Evolutionary conservation across 2,329 filamentous ascomycete species (phyloP), one percentile per base, ranked within the genome.

Genomic region (Penicillium decumbens): DNA sequence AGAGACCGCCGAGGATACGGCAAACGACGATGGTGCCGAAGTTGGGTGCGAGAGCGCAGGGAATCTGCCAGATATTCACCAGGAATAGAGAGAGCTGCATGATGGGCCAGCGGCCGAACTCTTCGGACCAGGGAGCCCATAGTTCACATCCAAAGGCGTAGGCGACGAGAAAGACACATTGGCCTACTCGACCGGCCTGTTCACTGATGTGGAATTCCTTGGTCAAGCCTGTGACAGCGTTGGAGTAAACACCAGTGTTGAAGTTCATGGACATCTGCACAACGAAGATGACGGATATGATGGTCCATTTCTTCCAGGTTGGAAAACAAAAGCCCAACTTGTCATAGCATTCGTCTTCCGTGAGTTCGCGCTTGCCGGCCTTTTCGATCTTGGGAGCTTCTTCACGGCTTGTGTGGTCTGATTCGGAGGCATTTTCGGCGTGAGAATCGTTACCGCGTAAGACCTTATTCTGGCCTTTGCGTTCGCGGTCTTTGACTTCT

Each of bases 121-220:
- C 89, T 65, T 95, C 89, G 20, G 82, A 87, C 87, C 88, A 93
- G 0, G 88, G 88, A 0, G 89, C 88, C 88, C 88, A 93, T 0
- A 92, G 77, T 67, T 93, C 88, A 66, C 89, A 93, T 15, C 89
- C 88, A 65, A 93, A 91, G 33, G 88, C 88, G 65, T 95, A 93
- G 1, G 83, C 70, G 42, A 93, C 78, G 28, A 95, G 72, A 70
- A 91, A 93, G 53, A 89, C 80, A 71, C 86, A 84, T 51, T 87
- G 85, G 60, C 88, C 88, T 43, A 81, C 78, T 50, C 87, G 80
- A 3, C 84, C 87, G 1, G 80, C 81, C 67, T 89, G 85, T 8
- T 75, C 73, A 56, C 82, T 85, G 54, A 92, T 83, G 39, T 72
- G 55, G 58, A 88, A 93, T 53, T 89, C 77, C 18, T 83, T 72